Evolutionary conservation across 768 basidiomycete species (phyloP).

Genomic region (Tylopilus felleus): DNA sequence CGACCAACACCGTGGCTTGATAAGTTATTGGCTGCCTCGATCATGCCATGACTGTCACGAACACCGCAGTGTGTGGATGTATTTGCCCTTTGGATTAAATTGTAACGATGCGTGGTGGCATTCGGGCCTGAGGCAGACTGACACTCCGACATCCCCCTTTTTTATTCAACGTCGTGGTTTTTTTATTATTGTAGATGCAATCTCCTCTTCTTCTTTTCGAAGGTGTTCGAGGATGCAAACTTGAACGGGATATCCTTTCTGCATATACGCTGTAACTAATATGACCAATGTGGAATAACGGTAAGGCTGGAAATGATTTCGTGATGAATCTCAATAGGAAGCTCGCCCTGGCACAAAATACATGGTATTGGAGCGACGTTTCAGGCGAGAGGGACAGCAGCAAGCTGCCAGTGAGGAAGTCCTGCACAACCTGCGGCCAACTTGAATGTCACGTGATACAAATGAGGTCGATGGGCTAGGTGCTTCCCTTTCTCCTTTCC

Average conservation of each 20-base stretch:
- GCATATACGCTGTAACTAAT: neutral
- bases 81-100: neutral
- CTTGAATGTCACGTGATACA: neutral
- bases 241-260: neutral
- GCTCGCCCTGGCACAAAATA: too few species aligned
- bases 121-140: neutral
- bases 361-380: too few species aligned
- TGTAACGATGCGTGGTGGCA: neutral
- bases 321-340: too few species aligned
- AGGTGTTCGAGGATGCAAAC: neutral
- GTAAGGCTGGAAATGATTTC: neutral
- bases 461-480: neutral
- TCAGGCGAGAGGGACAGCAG: too few species aligned
- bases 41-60: neutral
- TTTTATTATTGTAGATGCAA: neutral
- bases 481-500: too few species aligned
- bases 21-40: neutral
- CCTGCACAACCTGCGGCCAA: neutral
- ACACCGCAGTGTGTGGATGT: neutral
- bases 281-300: neutral
- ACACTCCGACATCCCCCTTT: neutral
- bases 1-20: neutral
- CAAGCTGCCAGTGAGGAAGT: too few species aligned
- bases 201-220: neutral
- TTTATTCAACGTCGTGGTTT: neutral